Evolutionary conservation across 768 basidiomycete species (phyloP).

Genomic region (Melanogaster broomeanus): DNA sequence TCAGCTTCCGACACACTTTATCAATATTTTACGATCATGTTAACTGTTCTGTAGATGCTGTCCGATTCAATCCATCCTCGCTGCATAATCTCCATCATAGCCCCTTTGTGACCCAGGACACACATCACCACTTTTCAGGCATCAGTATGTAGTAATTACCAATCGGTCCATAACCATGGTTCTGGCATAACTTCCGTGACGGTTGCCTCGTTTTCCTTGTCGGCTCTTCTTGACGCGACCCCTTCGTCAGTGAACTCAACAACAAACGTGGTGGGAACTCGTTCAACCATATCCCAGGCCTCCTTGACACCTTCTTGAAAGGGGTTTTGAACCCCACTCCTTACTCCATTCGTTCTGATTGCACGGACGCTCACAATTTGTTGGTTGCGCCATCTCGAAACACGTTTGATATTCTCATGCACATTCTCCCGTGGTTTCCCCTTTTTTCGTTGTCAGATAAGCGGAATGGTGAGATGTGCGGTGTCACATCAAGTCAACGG

Average conservation of each 20-base stretch:
- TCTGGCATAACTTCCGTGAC: neutral
- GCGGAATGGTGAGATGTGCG: neutral
- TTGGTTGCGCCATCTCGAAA: neutral
- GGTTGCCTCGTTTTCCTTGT: neutral
- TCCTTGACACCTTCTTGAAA: neutral
- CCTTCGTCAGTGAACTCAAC: constrained; percentile 4
- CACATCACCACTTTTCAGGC: neutral
- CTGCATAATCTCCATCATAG: neutral
- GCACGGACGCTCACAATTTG: neutral
- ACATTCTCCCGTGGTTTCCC: constrained; percentile 5
- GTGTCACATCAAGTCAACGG: neutral
- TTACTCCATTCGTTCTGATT: neutral
- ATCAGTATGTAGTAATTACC: neutral
- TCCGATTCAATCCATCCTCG: neutral
- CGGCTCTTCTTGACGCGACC: neutral
- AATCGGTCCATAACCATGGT: neutral
- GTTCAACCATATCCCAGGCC: neutral
- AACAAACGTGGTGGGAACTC: constrained; percentile 5
- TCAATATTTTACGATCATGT: neutral
- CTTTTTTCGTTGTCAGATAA: neutral
- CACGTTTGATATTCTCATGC: constrained; percentile 3
- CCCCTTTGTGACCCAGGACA: neutral
- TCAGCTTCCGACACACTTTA: neutral
- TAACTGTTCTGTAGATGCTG: constrained; percentile 6
- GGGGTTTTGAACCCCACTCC: neutral